These are phyloP conservation scores for Acer yangbiense DNA, from an alignment of 345 rosid genomes.

Conservation along the genomic window DNA sequence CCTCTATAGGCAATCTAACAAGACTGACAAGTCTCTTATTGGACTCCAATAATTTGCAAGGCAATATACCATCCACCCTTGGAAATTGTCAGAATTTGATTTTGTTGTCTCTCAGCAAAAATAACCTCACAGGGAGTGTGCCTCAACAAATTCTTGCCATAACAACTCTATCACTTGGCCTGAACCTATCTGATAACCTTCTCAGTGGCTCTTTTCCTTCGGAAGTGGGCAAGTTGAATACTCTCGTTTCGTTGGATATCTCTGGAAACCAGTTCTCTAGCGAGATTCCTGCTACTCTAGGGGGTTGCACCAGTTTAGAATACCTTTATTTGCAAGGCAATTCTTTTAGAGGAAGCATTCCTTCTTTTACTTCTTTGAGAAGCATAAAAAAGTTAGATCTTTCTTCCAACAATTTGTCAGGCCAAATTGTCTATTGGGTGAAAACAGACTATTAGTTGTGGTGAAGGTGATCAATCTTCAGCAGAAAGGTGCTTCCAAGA, in stretches of 20 bases:
- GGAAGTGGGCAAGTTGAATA: slow-evolving; percentile 9
- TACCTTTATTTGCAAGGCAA: slow-evolving; percentile 1
- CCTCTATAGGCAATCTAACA: slow-evolving; percentile 1
- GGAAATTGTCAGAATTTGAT: slow-evolving; percentile 16
- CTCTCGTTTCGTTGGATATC: not conserved
- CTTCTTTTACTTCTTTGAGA: slow-evolving; percentile 19
- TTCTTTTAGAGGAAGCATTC: slow-evolving; percentile 15
- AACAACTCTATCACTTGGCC: not conserved
- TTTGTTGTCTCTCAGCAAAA: slow-evolving; percentile 7
- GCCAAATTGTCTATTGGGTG: no score
- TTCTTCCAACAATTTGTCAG: not conserved
- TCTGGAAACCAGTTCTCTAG: not conserved
- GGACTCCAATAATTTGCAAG: slow-evolving; percentile 1
- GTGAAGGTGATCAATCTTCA: no score
- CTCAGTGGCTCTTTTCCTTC: slow-evolving; percentile 16
- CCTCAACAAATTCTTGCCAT: slow-evolving; percentile 11
- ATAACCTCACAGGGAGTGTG: slow-evolving; percentile 19
- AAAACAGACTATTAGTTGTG: no score
- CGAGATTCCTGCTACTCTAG: slow-evolving; percentile 15
- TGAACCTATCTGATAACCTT: slow-evolving; percentile 8
- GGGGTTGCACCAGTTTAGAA: slow-evolving; percentile 11
- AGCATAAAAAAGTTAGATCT: slow-evolving; percentile 10
- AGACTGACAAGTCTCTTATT: not conserved
- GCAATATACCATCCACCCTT: slow-evolving; percentile 23
- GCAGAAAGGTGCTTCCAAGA: no score